phyloP scores from a whole-genome alignment of 306 rosid species.

The Fragaria ananassa region DNA sequence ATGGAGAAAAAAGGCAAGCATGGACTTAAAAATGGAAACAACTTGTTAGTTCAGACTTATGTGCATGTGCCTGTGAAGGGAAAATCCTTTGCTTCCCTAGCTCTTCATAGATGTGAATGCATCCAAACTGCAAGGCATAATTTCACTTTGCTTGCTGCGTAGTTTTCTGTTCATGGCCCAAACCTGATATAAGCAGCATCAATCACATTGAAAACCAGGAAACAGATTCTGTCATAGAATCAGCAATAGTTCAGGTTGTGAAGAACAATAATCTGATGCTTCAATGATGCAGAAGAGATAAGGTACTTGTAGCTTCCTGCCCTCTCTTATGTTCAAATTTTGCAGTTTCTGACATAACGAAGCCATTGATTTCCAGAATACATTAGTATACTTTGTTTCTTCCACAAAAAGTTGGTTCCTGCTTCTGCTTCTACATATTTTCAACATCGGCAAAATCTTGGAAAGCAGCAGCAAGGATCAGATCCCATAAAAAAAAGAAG shows the following conservation, averaged over 20 bases:
- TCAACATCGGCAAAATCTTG: background rate
- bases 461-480: slow-evolving; percentile 21
- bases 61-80: slow-evolving; percentile 19
- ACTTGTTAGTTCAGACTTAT: slow-evolving; percentile 25
- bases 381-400: background rate
- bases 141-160: slow-evolving; percentile 43
- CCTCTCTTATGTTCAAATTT: slow-evolving; percentile 1
- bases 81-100: slow-evolving; percentile 51
- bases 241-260: slow-evolving; percentile 7
- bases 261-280: slow-evolving; percentile 20
- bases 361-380: background rate
- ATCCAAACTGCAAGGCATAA: slow-evolving; percentile 40
- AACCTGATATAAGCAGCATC: slow-evolving; percentile 2
- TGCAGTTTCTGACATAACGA: background rate
- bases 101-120: slow-evolving; percentile 19
- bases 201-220: background rate
- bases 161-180: slow-evolving; percentile 28
- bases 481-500: slow-evolving; percentile 14
- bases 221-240: background rate
- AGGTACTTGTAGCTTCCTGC: background rate
- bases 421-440: slow-evolving; percentile 1
- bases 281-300: slow-evolving; percentile 37
- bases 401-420: background rate
- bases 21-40: slow-evolving; percentile 19
- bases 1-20: slow-evolving; percentile 17